phyloP scores from a whole-genome alignment of 1,139 yeast genomes.

The Kluyveromyces sp. region DNA sequence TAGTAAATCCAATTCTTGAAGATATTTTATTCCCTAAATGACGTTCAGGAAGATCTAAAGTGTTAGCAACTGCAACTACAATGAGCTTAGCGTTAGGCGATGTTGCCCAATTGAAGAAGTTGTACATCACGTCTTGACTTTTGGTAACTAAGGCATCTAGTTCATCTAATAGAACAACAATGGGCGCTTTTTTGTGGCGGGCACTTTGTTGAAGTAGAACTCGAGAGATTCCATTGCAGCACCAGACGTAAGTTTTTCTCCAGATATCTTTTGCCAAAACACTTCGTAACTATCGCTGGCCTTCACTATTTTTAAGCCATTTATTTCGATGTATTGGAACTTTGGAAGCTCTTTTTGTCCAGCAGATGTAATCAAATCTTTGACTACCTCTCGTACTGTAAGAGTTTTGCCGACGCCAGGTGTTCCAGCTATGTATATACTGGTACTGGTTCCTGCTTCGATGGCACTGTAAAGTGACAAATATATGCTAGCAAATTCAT shows the following conservation, averaged over 20 bases:
- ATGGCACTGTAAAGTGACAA: slow-evolving; percentile 70
- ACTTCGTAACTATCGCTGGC: slow-evolving; percentile 82
- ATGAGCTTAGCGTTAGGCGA: slow-evolving; percentile 69
- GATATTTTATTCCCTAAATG: slow-evolving; percentile 80
- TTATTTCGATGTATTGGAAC: slow-evolving; percentile 77
- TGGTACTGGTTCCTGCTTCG: slow-evolving; percentile 65
- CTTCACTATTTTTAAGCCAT: slow-evolving; percentile 78
- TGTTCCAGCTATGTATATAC: slow-evolving; percentile 88
- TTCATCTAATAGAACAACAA: slow-evolving; percentile 83
- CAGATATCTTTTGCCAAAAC: slow-evolving; percentile 70
- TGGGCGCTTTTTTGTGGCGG: slow-evolving; percentile 27
- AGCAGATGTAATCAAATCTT: slow-evolving; percentile 47
- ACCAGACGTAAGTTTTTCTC: slow-evolving; percentile 52
- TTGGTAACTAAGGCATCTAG: slow-evolving; percentile 84
- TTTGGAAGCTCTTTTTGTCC: slow-evolving; percentile 42
- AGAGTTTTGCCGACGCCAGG: slow-evolving; percentile 99
- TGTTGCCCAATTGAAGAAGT: slow-evolving; percentile 96
- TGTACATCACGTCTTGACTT: slow-evolving; percentile 85
- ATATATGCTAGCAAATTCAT: slow-evolving; percentile 70
- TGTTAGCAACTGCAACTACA: slow-evolving; percentile 91
- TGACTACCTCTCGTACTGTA: slow-evolving; percentile 78
- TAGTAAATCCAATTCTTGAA: slow-evolving; percentile 79
- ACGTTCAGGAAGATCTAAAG: slow-evolving; percentile 95
- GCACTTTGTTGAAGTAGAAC: slow-evolving; percentile 38
- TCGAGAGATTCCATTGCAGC: slow-evolving; percentile 57